These are phyloP conservation scores for Aspergillus sclerotioniger DNA, from an alignment of 495 filamentous ascomycete genomes.

Conservation along the genomic window DNA sequence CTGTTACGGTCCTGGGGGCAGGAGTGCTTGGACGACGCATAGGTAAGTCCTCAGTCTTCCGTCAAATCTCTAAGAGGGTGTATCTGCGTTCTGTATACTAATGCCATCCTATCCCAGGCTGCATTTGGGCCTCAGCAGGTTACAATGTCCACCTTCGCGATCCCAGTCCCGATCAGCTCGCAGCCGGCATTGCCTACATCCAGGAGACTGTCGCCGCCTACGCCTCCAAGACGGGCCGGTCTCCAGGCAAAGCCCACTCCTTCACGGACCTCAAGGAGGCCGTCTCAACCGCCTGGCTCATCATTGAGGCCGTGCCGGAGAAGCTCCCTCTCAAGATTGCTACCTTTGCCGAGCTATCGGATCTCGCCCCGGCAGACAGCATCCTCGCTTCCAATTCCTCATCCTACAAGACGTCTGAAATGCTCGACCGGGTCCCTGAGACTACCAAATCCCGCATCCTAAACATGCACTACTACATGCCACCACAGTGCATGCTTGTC, in stretches of 20 bases:
- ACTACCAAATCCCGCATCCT: conserved; percentile 26
- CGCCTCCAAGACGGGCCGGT: conserved; percentile 28
- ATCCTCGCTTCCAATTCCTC: conserved; percentile 54
- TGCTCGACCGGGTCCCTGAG: conserved; percentile 42
- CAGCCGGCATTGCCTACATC: conserved; percentile 36
- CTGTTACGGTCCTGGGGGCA: conserved; percentile 44
- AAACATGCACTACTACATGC: conserved; percentile 52
- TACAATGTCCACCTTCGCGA: conserved; percentile 43
- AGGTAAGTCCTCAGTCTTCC: conserved; percentile 19
- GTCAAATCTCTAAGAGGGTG: too few relatives aligned
- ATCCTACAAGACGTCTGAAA: conserved; percentile 45
- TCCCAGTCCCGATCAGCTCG: conserved; percentile 34
- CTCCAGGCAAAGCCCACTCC: conserved; percentile 24
- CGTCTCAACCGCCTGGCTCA: conserved; percentile 44
- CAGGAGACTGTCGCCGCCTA: conserved; percentile 34
- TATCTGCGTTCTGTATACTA: background rate
- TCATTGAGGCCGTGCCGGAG: conserved; percentile 57
- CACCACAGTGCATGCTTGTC: conserved; percentile 40
- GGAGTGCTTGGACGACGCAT: conserved; percentile 49
- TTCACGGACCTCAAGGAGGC: conserved; percentile 37
- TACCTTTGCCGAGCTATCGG: conserved; percentile 48
- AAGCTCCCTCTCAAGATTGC: conserved; percentile 49
- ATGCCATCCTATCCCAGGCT: conserved; percentile 18
- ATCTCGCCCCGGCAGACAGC: conserved; percentile 37
- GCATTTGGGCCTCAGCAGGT: conserved; percentile 42